Evolutionary conservation across 306 rosid genomes (phyloP).

Genomic region (Lupinus albus): DNA sequence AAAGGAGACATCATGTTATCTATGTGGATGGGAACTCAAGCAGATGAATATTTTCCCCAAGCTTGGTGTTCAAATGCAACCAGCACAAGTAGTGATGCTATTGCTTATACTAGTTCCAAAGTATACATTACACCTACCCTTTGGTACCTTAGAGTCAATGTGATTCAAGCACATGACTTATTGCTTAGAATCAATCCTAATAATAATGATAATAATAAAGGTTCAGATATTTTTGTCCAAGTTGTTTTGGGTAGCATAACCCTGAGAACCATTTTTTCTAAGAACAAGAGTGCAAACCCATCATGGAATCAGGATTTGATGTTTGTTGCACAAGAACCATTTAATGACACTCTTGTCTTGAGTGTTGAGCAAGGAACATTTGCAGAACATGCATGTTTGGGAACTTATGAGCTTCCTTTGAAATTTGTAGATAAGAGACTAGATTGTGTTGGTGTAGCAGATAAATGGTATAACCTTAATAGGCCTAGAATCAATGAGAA

Average conservation of each 20-base stretch:
- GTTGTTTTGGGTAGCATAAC: conserved; percentile 43
- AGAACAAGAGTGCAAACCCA: conserved; percentile 36
- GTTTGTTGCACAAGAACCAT: conserved; percentile 64
- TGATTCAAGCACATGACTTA: conserved; percentile 58
- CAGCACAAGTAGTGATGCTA: conserved; percentile 3
- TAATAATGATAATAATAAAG: no score
- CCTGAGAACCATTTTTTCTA: conserved; percentile 42
- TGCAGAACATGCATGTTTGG: conserved; percentile 33
- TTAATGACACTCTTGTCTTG: conserved; percentile 30
- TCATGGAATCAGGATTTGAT: conserved; percentile 59
- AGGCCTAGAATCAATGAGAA: conserved; percentile 3
- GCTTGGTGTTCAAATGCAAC: conserved; percentile 50
- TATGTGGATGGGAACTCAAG: conserved; percentile 61
- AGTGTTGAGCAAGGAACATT: conserved; percentile 45
- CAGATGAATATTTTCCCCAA: conserved; percentile 45
- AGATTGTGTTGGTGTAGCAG: conserved; percentile 1
- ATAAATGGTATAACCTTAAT: conserved; percentile 34
- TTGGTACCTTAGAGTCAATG: conserved; percentile 59
- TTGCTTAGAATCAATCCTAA: not conserved
- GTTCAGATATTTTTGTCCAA: conserved; percentile 46
- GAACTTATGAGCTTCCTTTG: conserved; percentile 38
- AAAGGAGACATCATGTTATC: conserved; percentile 54
- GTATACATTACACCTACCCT: conserved; percentile 51
- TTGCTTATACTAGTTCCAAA: conserved; percentile 44
- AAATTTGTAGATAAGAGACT: conserved; percentile 34